Base-by-base conservation (phyloP, 495 filamentous ascomycete species). In the Cenococcum geophilum region DNA sequence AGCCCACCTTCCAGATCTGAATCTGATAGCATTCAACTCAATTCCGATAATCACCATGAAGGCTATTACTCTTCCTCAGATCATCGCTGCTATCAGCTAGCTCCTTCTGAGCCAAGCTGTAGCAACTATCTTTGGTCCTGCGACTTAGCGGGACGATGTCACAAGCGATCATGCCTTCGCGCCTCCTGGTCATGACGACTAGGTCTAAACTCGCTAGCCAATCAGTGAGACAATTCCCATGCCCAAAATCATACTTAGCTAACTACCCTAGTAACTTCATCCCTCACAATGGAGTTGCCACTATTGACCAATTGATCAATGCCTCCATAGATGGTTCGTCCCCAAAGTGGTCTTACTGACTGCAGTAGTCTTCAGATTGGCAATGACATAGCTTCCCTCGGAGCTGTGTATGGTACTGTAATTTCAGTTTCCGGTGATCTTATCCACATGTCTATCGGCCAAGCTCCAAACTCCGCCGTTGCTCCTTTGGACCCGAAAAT, bases 351-450 rank as follows among this genome's bases (percentile, higher is more conserved):
- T 52, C 23, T 16, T 16, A 32, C 49, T 52, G 25, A 52, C 49
- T 1, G 6, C 1, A 14, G 5, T 16, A 52, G 49, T 52, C 6
- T 52, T 52, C 49, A 20, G 49, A 18, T 16, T 52, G 49, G 49
- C 1, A 23, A 52, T 20, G 49, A 52, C 25, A 23, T 52, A 6
- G 49, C 49, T 52, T 16, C 21, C 16, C 49, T 52, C 8, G 22
- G 5, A 11, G 4, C 49, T 16, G 25, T 52, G 8, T 52, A 25
- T 32, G 49, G 49, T 23, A 52, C 49, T 4, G 49, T 20, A 9
- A 52, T 52, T 18, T 52, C 49, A 25, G 49, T n/a, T 32, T 52
- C 49, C 10, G 25, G 21, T 16, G 49, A 52, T 52, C 49, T 52
- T 6, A 25, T 16, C 22, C 49, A 52, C 49, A 52, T 52, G 49